Conservation (phyloP, 2,329 filamentous ascomycete genomes). For the Dryadomyces quercivorus region DNA sequence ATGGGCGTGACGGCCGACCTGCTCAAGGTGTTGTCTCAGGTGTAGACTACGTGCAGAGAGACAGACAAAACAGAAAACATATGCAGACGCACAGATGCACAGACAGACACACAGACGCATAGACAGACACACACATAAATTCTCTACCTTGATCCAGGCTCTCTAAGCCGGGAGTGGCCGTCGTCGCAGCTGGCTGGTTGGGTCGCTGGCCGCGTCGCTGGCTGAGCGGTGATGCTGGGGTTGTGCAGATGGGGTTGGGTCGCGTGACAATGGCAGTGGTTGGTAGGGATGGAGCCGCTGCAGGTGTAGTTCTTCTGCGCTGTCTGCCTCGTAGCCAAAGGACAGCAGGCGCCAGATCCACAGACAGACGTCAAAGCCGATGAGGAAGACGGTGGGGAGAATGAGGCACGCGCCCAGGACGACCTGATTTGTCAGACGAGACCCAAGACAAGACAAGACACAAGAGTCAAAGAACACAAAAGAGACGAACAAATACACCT, state of each 20-base stretch:
- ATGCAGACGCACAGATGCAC: too few species aligned
- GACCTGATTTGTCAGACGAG: slow-evolving; percentile 18
- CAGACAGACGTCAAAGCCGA: slow-evolving; percentile 37
- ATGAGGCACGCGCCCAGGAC: slow-evolving; percentile 32
- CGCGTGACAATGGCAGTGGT: too few species aligned
- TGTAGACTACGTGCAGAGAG: too few species aligned
- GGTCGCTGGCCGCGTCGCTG: too few species aligned
- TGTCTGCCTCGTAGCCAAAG: slow-evolving; percentile 7
- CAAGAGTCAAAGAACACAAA: not conserved
- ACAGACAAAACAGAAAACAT: not conserved
- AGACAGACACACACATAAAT: too few species aligned
- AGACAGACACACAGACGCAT: too few species aligned
- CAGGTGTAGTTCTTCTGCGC: not conserved
- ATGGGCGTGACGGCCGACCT: slow-evolving; percentile 96
- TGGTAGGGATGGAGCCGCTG: not conserved
- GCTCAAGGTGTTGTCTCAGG: slow-evolving; percentile 70
- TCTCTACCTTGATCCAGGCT: too few species aligned
- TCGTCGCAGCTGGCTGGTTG: too few species aligned
- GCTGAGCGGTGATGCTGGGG: too few species aligned
- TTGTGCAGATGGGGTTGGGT: too few species aligned
- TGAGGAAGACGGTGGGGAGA: slow-evolving; percentile 32
- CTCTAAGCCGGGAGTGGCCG: not conserved
- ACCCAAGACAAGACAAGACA: not conserved
- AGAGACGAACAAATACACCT: slow-evolving; percentile 11
- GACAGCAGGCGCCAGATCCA: slow-evolving; percentile 37